Base-by-base conservation (phyloP, 345 rosid genomes). In the Gynandropsis gynandra region DNA sequence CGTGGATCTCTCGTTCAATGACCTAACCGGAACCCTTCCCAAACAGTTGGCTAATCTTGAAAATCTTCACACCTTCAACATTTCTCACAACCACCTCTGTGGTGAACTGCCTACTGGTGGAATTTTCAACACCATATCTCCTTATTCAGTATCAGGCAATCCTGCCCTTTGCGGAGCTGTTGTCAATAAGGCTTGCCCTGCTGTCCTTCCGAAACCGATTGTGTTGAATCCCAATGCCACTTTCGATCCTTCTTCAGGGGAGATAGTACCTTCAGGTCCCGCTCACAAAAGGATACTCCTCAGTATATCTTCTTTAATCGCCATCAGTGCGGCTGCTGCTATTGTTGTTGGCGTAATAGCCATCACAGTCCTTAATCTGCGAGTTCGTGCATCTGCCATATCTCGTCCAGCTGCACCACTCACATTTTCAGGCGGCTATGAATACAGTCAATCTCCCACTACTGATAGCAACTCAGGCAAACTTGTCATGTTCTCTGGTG, bases 401-500 rank as follows among this genome's bases (percentile, higher is more conserved):
- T 73, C 94, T 18, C 74, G 72, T 35, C 70, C 88, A 43, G 88
- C 88, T 1, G 88, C 69, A 24, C 93, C 83, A 16, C 75, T 80
- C 12, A 14, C 89, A 15, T 75, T 87, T 31, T 87, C 94, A 0
- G 95, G 76, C 0, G 94, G 82, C 9, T 90, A 83, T 56, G 97
- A 85, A 50, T 88, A 76, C 59, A 92, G 95, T 63, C 66, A 51
- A 24, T 92, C 98, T 24, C 77, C 90, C 11, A 76, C 86, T 3
- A 85, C 93, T 1, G 97, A 87, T 63, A 87, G 94, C 49, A 85
- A 83, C 74, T 92, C 93, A 17, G 99, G 99, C 62, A 93, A 93
- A 72, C 99, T 93, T 42, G 99, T 93, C 54, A 85, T 88, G 99
- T 93, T 93, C 70, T 85, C 97, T 1, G 86, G 95, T 27, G 95